Evolutionary conservation across 768 basidiomycete species (phyloP).

Genomic region (Leccinum obscurum): DNA sequence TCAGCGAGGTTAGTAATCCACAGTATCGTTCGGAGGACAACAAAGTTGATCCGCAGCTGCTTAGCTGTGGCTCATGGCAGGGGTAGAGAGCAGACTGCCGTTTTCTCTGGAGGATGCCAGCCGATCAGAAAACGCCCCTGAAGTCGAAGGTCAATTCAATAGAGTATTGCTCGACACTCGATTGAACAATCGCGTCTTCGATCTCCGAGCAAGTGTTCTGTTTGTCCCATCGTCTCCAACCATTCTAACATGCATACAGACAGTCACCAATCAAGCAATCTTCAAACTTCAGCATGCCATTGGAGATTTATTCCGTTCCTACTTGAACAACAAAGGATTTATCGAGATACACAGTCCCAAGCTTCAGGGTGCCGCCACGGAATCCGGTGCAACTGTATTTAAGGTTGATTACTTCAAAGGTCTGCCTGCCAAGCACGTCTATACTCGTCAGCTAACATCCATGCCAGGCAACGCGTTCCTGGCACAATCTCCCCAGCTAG

Average conservation of each 20-base stretch:
- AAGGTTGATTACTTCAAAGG: constrained; percentile 98
- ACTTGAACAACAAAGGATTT: constrained; percentile 72
- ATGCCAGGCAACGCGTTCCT: constrained; percentile 82
- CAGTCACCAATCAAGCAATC: constrained; percentile 92
- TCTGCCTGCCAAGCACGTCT: constrained; percentile 1
- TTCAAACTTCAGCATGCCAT: constrained; percentile 92
- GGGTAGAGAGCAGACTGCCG: constrained; percentile 76
- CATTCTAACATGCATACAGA: constrained; percentile 47
- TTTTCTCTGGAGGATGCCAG: constrained; percentile 94
- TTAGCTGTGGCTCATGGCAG: constrained; percentile 81
- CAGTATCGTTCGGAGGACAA: neutral
- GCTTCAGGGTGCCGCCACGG: constrained; percentile 94
- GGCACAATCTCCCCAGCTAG: constrained; percentile 95
- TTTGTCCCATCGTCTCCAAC: neutral
- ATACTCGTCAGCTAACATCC: constrained; percentile 1
- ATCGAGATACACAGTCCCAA: constrained; percentile 98
- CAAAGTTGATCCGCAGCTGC: constrained; percentile 1
- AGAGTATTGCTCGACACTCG: constrained; percentile 91
- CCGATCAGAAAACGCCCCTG: constrained; percentile 73
- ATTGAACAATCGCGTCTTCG: constrained; percentile 90
- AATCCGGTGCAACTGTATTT: constrained; percentile 96
- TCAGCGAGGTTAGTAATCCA: constrained; percentile 62
- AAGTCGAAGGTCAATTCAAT: constrained; percentile 63
- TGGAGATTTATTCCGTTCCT: constrained; percentile 83
- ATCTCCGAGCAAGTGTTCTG: constrained; percentile 71